phyloP scores from a whole-genome alignment of 1,139 yeast species.

The Hemisphaericaspora xylofermentans region DNA sequence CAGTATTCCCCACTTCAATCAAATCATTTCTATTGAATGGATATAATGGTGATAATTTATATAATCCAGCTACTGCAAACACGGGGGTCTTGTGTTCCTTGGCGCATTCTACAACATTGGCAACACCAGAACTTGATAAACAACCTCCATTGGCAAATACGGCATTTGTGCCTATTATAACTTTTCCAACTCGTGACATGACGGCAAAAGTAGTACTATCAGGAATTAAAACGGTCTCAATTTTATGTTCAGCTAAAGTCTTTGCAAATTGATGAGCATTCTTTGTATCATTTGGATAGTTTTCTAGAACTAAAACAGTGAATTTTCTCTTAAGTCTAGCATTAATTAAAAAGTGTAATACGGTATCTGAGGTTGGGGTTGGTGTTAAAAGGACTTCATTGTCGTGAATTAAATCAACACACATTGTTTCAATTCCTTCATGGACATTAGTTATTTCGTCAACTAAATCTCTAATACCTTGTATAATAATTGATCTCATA shows the following conservation, averaged over 20 bases:
- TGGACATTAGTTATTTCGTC: slow-evolving; percentile 90
- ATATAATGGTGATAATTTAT: slow-evolving; percentile 88
- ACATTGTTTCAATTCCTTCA: slow-evolving; percentile 87
- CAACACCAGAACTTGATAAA: slow-evolving; percentile 85
- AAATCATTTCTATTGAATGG: slow-evolving; percentile 89
- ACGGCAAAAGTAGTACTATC: slow-evolving; percentile 92
- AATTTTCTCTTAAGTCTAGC: slow-evolving; percentile 90
- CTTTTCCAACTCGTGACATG: slow-evolving; percentile 97
- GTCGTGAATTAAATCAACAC: slow-evolving; percentile 92
- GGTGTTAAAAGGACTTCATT: slow-evolving; percentile 90
- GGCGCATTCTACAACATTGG: slow-evolving; percentile 94
- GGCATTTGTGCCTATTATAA: slow-evolving; percentile 84
- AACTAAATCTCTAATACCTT: slow-evolving; percentile 88
- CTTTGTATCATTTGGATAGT: slow-evolving; percentile 81
- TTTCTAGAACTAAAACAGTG: slow-evolving; percentile 89
- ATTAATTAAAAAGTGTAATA: slow-evolving; percentile 77
- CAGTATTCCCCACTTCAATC: slow-evolving; percentile 92
- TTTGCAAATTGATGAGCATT: slow-evolving; percentile 79
- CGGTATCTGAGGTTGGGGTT: slow-evolving; percentile 89
- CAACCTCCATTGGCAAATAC: slow-evolving; percentile 98
- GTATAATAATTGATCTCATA: slow-evolving; percentile 83
- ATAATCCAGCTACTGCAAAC: slow-evolving; percentile 90
- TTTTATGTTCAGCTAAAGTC: slow-evolving; percentile 77
- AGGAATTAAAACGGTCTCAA: slow-evolving; percentile 88
- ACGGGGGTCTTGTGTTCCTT: slow-evolving; percentile 94